Evolutionary conservation across 2,329 filamentous ascomycete genomes (phyloP).

Genomic region (Arthrinium puccinioides): DNA sequence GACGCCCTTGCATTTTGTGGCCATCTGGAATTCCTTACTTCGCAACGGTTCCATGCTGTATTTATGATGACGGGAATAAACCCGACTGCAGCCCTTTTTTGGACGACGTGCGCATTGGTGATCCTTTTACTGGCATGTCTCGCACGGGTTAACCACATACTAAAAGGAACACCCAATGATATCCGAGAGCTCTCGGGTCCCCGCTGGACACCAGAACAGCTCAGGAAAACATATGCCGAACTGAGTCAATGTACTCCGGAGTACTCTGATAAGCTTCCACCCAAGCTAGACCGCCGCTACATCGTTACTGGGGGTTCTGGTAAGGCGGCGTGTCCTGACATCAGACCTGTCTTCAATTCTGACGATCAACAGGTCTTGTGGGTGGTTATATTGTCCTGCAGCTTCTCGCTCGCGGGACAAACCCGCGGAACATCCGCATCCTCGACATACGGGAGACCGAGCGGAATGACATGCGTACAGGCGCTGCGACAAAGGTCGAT

Average conservation of each 20-base stretch:
- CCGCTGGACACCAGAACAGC: conserved; percentile 23
- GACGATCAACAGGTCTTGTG: conserved; percentile 35
- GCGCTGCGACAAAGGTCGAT: conserved; percentile 25
- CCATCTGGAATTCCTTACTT: too few relatives aligned
- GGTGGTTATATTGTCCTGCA: conserved; percentile 47
- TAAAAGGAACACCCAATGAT: conserved; percentile 22
- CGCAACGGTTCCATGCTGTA: too few relatives aligned
- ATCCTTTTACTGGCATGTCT: background rate
- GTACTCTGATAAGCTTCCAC: conserved; percentile 22
- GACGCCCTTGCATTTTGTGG: too few relatives aligned
- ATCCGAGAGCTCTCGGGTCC: conserved; percentile 16
- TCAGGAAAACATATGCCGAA: conserved; percentile 22
- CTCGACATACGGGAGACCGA: conserved; percentile 41
- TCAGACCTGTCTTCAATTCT: background rate
- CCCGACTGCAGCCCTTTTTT: too few relatives aligned
- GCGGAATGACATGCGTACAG: conserved; percentile 31
- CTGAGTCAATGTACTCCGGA: conserved; percentile 21
- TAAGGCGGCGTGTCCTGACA: background rate
- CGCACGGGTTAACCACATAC: conserved; percentile 18
- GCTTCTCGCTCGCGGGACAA: conserved; percentile 44
- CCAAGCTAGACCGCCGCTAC: conserved; percentile 26
- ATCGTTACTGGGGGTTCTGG: conserved; percentile 26
- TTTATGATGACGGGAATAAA: too few relatives aligned
- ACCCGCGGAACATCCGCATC: conserved; percentile 42
- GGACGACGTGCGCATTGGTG: too few relatives aligned